Percentiles rank a stretch among this genome's conserved stretches.
These are phyloP conservation scores for Lophium mytilinum DNA, from an alignment of 495 filamentous ascomycete genomes.

Conservation along the genomic window DNA sequence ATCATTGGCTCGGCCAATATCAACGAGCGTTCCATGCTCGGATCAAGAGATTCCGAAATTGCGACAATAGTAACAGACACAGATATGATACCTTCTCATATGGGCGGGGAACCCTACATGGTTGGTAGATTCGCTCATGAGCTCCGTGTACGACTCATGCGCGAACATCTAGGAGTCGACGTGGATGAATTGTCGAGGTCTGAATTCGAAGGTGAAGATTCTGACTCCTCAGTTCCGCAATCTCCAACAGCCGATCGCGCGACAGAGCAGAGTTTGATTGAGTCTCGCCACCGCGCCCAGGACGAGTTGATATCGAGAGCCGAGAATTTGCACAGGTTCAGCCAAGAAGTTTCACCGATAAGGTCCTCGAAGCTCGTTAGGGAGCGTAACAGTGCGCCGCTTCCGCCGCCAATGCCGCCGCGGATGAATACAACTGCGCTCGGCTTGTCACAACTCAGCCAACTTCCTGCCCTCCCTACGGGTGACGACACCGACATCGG, in stretches of 20 bases:
- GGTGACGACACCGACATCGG: conserved; percentile 76
- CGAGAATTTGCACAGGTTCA: conserved; percentile 66
- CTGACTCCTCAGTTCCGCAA: conserved; percentile 33
- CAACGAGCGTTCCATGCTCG: conserved; percentile 95
- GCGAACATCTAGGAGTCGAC: conserved; percentile 92
- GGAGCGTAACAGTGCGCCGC: conserved; percentile 28
- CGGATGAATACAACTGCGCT: conserved; percentile 46
- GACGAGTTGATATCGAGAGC: conserved; percentile 54
- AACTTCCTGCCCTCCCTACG: conserved; percentile 56
- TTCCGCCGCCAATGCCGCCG: conserved; percentile 46
- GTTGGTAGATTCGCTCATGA: conserved; percentile 92
- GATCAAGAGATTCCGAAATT: conserved; percentile 82
- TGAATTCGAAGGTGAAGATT: conserved; percentile 37
- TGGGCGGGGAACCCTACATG: conserved; percentile 79
- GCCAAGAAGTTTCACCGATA: conserved; percentile 51
- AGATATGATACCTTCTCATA: conserved; percentile 85
- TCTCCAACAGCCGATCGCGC: conserved; percentile 25
- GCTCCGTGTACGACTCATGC: conserved; percentile 87
- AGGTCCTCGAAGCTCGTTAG: conserved; percentile 1
- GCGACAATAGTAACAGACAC: conserved; percentile 89
- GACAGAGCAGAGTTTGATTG: conserved; percentile 46
- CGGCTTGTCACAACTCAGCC: conserved; percentile 53
- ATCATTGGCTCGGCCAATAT: conserved; percentile 98
- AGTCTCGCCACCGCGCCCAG: conserved; percentile 50
- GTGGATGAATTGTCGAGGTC: conserved; percentile 86